phyloP scores from a whole-genome alignment of 2,329 filamentous ascomycete species.

The Plectosphaerella cucumerina region DNA sequence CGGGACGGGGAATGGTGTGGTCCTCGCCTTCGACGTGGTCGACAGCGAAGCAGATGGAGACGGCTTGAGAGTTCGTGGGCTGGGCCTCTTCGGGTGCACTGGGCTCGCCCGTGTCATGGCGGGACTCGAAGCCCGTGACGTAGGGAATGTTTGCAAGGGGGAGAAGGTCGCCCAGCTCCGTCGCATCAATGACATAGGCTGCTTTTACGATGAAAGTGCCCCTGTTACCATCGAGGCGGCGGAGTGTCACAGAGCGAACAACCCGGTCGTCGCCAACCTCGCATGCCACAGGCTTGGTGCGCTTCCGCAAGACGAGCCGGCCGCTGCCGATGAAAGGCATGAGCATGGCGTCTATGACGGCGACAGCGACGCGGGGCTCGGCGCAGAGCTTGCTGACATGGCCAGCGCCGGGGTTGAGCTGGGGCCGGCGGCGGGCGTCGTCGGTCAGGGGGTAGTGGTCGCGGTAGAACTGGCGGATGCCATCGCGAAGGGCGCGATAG shows the following conservation, averaged over 20 bases:
- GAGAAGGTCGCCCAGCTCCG: constrained; percentile 15
- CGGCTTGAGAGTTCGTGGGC: constrained; percentile 19
- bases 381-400: constrained; percentile 23
- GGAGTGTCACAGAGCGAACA: constrained; percentile 7
- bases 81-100: constrained; percentile 19
- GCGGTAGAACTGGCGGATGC: constrained; percentile 19
- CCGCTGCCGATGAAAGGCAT: constrained; percentile 19
- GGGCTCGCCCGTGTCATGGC: constrained; percentile 18
- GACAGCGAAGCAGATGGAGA: constrained; percentile 23
- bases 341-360: constrained; percentile 20
- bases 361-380: constrained; percentile 20
- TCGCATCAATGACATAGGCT: constrained; percentile 12
- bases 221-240: background rate
- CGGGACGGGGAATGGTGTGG: constrained; percentile 17
- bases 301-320: constrained; percentile 15
- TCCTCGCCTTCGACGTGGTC: constrained; percentile 20
- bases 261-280: constrained; percentile 9
- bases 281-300: constrained; percentile 14
- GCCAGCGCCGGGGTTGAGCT: constrained; percentile 20
- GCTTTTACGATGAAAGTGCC: constrained; percentile 9
- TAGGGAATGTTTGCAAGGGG: constrained; percentile 18
- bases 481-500: constrained; percentile 17
- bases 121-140: constrained; percentile 21
- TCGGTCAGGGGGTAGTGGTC: constrained; percentile 20
- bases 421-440: constrained; percentile 15